Evolutionary conservation across 495 filamentous ascomycete species (phyloP).

Genomic region (Wilcoxina mikolae): DNA sequence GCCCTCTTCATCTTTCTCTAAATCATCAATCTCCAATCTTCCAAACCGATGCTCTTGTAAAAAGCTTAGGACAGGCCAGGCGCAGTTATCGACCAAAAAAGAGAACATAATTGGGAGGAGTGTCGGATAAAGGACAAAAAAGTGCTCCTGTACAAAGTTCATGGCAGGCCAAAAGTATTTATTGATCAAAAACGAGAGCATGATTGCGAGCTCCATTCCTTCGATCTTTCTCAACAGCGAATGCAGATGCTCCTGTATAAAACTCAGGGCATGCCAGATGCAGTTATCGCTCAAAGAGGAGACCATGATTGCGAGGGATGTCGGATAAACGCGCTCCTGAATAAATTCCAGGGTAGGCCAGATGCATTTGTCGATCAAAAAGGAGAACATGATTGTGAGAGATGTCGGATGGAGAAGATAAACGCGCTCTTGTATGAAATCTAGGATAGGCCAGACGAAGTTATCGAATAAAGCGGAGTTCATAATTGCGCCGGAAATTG

Average conservation of each 20-base stretch:
- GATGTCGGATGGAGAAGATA: not conserved
- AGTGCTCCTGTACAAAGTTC: not conserved
- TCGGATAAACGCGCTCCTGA: not conserved
- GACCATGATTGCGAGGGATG: not conserved
- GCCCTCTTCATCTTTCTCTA: not conserved
- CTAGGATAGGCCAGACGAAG: not conserved
- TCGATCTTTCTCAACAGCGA: not conserved
- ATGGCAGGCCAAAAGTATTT: not conserved
- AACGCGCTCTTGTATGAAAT: not conserved
- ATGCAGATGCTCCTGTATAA: not conserved
- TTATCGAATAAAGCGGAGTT: not conserved
- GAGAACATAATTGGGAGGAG: not conserved
- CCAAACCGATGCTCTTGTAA: not conserved
- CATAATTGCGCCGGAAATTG: not conserved
- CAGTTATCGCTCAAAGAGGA: not conserved
- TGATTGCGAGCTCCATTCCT: not conserved
- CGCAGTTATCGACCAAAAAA: not conserved
- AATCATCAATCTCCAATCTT: not conserved
- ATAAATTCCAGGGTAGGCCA: not conserved
- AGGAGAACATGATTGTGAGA: not conserved
- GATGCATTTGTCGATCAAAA: not conserved
- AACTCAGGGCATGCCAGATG: not conserved
- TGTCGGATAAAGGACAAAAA: not conserved
- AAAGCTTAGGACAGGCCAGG: not conserved
- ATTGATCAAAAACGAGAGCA: not conserved